Evolutionary conservation across 1,284 basidiomycete species (phyloP), one percentile per base, ranked within the genome.

Genomic region (Moesziomyces aphidis): DNA sequence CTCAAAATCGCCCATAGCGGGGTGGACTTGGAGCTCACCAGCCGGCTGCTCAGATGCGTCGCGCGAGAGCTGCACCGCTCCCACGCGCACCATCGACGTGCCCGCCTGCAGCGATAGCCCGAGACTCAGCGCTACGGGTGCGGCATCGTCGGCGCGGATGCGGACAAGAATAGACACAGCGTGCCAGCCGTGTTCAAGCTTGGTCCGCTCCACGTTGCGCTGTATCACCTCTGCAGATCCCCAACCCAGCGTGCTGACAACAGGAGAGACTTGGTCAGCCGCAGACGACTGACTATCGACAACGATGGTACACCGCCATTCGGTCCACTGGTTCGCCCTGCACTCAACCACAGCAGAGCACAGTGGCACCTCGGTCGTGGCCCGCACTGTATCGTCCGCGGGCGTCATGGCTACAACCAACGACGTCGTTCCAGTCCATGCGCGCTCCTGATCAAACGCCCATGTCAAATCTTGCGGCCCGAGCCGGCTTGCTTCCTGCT

Each of bases 361-460:
- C 0, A 70, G 67, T n/a, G 61, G 54, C 4, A 70, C 19, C 3
- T 7, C 23, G 26, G 43, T 26, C 7, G 28, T 1, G 3, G 7
- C 45, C 21, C 8, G 6, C 15, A 11, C 15, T 6, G 17, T 21
- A 1, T 15, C 24, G 26, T 26, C 3, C 0, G 13, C 5, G 1
- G 44, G 5, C 3, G 43, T 31, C 17, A 55, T 21, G n/a, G 45
- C 21, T 1, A 70, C 46, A 1, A 50, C 53, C 7, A 70, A 50
- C 1, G 67, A 64, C 2, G 57, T 9, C 13, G 44, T 70, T 1
- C 67, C 67, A 23, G 50, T 43, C 61, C 61, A 70, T 3, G 50
- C 58, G 3, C 57, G 46, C 7, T 51, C 50, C 7, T 64, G 57
- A 36, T 70, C 67, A 22, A 47, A 64, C 9, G 13, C 22, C 57